Percentiles rank a stretch among this genome's conserved stretches.
phyloP scores from a whole-genome alignment of 2,329 filamentous ascomycete species.

The Aspergillus quadricinctus region DNA sequence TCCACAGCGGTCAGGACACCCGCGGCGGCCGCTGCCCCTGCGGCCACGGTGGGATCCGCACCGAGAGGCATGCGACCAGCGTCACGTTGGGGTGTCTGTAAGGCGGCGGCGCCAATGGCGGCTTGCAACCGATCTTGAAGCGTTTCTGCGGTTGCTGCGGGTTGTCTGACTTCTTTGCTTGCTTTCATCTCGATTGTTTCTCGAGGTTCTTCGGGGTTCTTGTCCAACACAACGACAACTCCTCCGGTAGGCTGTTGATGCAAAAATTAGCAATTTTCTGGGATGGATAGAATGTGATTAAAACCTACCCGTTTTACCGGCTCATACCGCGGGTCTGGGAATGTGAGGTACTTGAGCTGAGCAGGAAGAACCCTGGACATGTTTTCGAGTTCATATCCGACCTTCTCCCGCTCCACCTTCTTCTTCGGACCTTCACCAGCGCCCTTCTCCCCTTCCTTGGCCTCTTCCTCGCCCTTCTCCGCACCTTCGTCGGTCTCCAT shows the following conservation, averaged over 20 bases:
- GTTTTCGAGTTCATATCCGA: conserved; percentile 93
- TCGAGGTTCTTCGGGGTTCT: conserved; percentile 71
- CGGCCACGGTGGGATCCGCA: conserved; percentile 18
- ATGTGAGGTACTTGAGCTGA: conserved; percentile 94
- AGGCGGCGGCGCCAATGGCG: conserved; percentile 29
- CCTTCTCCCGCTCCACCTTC: conserved; percentile 91
- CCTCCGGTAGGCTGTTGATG: conserved; percentile 75
- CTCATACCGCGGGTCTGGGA: conserved; percentile 84
- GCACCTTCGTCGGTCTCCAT: conserved; percentile 64
- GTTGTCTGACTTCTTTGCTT: conserved; percentile 59
- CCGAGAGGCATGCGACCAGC: conserved; percentile 18
- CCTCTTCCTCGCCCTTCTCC: conserved; percentile 61
- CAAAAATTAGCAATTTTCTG: conserved; percentile 37
- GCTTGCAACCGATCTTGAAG: conserved; percentile 42
- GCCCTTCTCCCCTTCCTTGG: conserved; percentile 59
- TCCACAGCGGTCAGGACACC: conserved; percentile 82
- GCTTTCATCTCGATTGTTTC: conserved; percentile 85
- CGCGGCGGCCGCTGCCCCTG: conserved; percentile 66
- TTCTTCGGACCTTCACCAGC: conserved; percentile 65
- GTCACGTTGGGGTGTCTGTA: conserved; percentile 31
- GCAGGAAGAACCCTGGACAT: conserved; percentile 90
- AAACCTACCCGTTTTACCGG: conserved; percentile 78
- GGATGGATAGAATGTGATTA: conserved; percentile 1
- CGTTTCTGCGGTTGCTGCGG: conserved; percentile 39
- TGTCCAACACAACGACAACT: conserved; percentile 85